phyloP scores from a whole-genome alignment of 2,329 filamentous ascomycete genomes.

The Neonectria sp. region DNA sequence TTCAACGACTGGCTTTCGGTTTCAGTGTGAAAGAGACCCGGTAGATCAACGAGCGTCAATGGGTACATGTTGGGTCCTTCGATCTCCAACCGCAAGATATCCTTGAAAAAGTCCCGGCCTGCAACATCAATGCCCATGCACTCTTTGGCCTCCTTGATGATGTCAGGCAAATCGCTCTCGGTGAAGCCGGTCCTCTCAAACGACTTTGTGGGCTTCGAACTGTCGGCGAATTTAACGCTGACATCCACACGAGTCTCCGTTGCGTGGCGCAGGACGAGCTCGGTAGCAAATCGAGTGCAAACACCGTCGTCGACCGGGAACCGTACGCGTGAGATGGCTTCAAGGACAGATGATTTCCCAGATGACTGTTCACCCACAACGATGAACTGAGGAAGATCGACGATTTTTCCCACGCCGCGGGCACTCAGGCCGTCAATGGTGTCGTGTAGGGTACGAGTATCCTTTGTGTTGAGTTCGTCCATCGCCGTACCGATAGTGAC shows the following conservation, averaged over 20 bases:
- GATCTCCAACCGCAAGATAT: slow-evolving; percentile 64
- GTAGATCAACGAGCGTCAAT: slow-evolving; percentile 70
- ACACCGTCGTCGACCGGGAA: slow-evolving; percentile 70
- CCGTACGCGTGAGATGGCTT: slow-evolving; percentile 73
- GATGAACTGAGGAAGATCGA: slow-evolving; percentile 1
- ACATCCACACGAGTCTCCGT: slow-evolving; percentile 55
- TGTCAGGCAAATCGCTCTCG: slow-evolving; percentile 57
- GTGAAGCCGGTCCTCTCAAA: slow-evolving; percentile 54
- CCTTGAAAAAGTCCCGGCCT: slow-evolving; percentile 57
- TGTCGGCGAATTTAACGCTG: slow-evolving; percentile 57
- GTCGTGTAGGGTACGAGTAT: slow-evolving; percentile 54
- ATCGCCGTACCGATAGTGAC: slow-evolving; percentile 12
- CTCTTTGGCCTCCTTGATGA: slow-evolving; percentile 68
- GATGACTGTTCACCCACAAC: slow-evolving; percentile 4
- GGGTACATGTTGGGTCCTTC: slow-evolving; percentile 59
- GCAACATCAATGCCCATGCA: slow-evolving; percentile 61
- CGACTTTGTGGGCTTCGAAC: slow-evolving; percentile 37
- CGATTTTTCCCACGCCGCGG: neutral
- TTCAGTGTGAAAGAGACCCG: slow-evolving; percentile 58
- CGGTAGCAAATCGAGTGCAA: slow-evolving; percentile 74
- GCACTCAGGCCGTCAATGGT: neutral
- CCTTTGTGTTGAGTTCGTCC: slow-evolving; percentile 56
- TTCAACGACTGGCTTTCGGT: slow-evolving; percentile 51
- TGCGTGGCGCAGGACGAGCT: slow-evolving; percentile 67
- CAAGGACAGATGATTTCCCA: slow-evolving; percentile 54